A percentile compares a stretch with the other conserved stretches of the same genome.
These are phyloP conservation scores for Mortierella sp. DNA, from an alignment of 371 early-diverging fungal species.

Conservation along the genomic window DNA sequence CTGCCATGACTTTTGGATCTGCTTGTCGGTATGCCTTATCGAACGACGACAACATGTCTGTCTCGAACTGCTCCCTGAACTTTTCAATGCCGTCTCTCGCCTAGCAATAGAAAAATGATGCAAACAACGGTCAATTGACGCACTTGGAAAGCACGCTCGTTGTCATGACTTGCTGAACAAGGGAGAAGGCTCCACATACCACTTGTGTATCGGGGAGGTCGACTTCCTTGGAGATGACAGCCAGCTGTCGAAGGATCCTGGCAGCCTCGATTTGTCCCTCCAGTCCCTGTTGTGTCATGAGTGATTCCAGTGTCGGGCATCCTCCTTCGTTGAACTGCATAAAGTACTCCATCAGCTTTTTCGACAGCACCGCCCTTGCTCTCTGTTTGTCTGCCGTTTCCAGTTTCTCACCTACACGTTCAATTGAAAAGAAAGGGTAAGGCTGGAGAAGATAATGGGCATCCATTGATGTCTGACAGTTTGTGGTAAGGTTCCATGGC, in stretches of 20 bases:
- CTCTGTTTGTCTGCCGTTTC: conserved; percentile 95
- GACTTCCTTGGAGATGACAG: conserved; percentile 90
- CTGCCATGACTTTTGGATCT: conserved; percentile 76
- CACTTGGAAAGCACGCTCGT: background rate
- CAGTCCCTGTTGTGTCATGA: conserved; percentile 76
- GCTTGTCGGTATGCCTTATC: conserved; percentile 85
- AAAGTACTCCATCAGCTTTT: conserved; percentile 92
- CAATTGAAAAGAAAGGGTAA: background rate
- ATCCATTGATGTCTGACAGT: background rate
- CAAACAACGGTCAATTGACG: background rate
- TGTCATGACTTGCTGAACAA: background rate
- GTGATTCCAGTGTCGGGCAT: conserved; percentile 78
- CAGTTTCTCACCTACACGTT: conserved; percentile 83
- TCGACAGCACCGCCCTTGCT: conserved; percentile 87
- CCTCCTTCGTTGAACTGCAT: conserved; percentile 88
- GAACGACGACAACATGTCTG: conserved; percentile 87
- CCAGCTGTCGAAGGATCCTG: conserved; percentile 86
- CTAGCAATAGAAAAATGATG: conserved; percentile 46
- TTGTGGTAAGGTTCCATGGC: background rate
- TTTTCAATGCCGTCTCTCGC: conserved; percentile 87
- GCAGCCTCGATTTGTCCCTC: conserved; percentile 95
- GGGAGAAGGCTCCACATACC: conserved; percentile 61
- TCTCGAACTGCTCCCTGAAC: conserved; percentile 94
- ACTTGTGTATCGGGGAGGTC: conserved; percentile 82
- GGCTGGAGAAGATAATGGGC: background rate